These are phyloP conservation scores for Sarocladium oryzae DNA, from an alignment of 2,329 filamentous ascomycete species.

Conservation along the genomic window DNA sequence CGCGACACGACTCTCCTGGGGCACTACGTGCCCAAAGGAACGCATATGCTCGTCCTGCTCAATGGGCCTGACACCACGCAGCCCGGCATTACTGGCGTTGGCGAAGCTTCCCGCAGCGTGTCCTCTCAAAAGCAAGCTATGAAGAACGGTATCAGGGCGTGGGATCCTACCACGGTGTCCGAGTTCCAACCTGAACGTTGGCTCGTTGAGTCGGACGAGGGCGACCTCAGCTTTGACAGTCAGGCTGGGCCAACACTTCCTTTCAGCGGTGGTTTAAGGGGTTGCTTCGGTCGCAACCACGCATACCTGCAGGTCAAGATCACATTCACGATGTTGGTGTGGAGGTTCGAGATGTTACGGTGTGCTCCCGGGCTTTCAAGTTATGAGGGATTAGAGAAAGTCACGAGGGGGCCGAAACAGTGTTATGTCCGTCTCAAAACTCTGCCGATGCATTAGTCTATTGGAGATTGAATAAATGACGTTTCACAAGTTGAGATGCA, in stretches of 20 bases:
- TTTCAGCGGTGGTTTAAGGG: constrained; percentile 28
- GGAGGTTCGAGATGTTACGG: constrained; percentile 20
- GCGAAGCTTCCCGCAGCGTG: constrained; percentile 12
- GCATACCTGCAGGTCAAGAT: constrained; percentile 23
- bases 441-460: not conserved
- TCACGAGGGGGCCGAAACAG: constrained; percentile 16
- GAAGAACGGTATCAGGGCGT: not conserved
- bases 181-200: constrained; percentile 9
- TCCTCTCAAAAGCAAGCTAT: not conserved
- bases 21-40: constrained; percentile 22
- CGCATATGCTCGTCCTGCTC: constrained; percentile 11
- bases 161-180: not conserved
- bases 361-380: constrained; percentile 15
- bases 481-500: too few relatives aligned
- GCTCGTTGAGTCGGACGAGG: not conserved
- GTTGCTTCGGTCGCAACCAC: constrained; percentile 28
- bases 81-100: constrained; percentile 12
- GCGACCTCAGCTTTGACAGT: constrained; percentile 18
- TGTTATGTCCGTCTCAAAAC: constrained; percentile 12
- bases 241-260: constrained; percentile 24
- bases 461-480: not conserved
- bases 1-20: constrained; percentile 22
- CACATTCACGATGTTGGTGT: constrained; percentile 20
- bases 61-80: constrained; percentile 11
- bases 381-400: constrained; percentile 14